Evolutionary conservation across 2,329 filamentous ascomycete species (phyloP).

Genomic region (Coniochaeta hoffmannii): DNA sequence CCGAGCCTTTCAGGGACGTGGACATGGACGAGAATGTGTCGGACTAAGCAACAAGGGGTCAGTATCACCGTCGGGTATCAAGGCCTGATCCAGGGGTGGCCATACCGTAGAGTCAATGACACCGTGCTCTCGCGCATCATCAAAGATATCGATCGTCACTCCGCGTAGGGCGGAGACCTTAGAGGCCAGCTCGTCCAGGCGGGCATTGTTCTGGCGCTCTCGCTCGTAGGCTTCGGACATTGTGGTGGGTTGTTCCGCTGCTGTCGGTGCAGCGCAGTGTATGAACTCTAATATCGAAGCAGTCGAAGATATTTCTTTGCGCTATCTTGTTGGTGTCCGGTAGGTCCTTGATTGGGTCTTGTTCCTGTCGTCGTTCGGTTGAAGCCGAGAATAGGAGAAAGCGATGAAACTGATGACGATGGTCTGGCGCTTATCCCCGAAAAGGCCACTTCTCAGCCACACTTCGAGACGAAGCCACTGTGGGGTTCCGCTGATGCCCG

Average conservation of each 20-base stretch:
- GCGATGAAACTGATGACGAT: slow-evolving; percentile 1
- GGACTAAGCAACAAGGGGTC: slow-evolving; percentile 38
- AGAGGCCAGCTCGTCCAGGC: slow-evolving; percentile 79
- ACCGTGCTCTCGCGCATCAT: slow-evolving; percentile 82
- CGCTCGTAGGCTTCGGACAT: slow-evolving; percentile 77
- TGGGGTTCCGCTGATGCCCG: not conserved
- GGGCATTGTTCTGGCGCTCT: slow-evolving; percentile 88
- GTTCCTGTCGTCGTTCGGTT: not conserved
- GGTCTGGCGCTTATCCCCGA: not conserved
- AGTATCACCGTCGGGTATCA: not conserved
- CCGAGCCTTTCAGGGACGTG: slow-evolving; percentile 75
- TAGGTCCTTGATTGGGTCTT: not conserved
- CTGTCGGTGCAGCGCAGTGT: not conserved
- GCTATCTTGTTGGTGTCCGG: not conserved
- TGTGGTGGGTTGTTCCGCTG: slow-evolving; percentile 12
- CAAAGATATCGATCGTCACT: slow-evolving; percentile 96
- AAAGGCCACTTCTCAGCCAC: not conserved
- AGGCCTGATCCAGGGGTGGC: slow-evolving; percentile 11
- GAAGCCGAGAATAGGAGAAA: not conserved
- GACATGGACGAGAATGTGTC: slow-evolving; percentile 89
- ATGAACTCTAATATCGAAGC: not conserved
- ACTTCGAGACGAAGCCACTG: not conserved
- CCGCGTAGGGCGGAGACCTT: slow-evolving; percentile 90
- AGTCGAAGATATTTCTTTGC: not conserved
- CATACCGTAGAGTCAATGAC: slow-evolving; percentile 81